Base-by-base conservation (phyloP, 306 rosid genomes). In the Vicia faba region DNA sequence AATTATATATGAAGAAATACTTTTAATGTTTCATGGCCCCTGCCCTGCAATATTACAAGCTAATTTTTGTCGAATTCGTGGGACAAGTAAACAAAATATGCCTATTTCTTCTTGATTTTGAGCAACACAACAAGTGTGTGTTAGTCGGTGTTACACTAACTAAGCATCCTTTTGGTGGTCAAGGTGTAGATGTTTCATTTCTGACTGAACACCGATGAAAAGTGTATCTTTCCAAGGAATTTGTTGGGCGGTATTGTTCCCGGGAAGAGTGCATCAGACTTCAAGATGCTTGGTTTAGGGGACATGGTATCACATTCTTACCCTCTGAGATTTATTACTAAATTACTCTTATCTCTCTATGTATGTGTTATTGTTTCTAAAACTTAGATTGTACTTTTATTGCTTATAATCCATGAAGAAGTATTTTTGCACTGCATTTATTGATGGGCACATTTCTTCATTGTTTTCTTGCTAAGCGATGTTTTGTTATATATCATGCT, bases 271-370 rank as follows among this genome's bases (percentile, higher is more conserved):
- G 91, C 95, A 31, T 15, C 81, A 5, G 97, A 95, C 57, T 95
- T 88, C 86, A 95, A 90, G 97, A 95, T 95, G 97, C 97, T 95
- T 68, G 99, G 99, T 68, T 92, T 95, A 16, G 97, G 99, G 35
- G 99, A 90, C 78, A 95, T 95, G 99, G 97, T 95, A 86, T 69
- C 75, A 0, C 72, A 66, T 74, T 66, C 50, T 49, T 74, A 60
- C 61, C 25, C 79, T 54, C n/a, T 59, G 20, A 60, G 18, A 41
- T 58, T 12, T 31, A 43, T 68, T 35, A 39, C 64, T 57, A 1
- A 12, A 45, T 8, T 25, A 62, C 31, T 49, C 2, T n/a, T n/a
- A n/a, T n/a, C n/a, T n/a, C n/a, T n/a, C n/a, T n/a, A n/a, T n/a
- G n/a, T 5, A 19, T 16, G 18, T 45, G 49, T 40, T 12, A 26